These are phyloP conservation scores for Pleurotus salmoneostramineus DNA, from an alignment of 768 basidiomycete species.

Conservation along the genomic window DNA sequence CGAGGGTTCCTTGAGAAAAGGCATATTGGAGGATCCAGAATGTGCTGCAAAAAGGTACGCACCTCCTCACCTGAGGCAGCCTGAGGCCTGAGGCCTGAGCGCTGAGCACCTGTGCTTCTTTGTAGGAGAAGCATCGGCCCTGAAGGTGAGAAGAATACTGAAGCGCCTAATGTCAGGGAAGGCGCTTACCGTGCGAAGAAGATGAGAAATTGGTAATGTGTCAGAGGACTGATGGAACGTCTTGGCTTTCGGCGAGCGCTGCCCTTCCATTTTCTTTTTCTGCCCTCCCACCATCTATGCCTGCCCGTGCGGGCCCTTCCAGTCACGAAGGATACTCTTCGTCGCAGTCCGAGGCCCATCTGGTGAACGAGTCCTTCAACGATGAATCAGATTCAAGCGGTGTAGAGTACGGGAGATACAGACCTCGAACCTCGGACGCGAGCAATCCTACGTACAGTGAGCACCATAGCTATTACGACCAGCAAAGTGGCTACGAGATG, in stretches of 20 bases:
- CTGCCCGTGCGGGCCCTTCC: constrained; percentile 49
- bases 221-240: background rate
- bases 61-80: no score
- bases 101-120: no score
- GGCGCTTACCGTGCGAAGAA: background rate
- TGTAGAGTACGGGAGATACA: constrained; percentile 58
- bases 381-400: background rate
- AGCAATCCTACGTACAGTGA: constrained; percentile 63
- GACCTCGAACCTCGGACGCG: constrained; percentile 67
- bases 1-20: no score
- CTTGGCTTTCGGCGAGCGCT: background rate
- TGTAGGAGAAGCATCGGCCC: no score
- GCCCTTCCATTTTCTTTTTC: background rate
- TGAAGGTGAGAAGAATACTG: background rate
- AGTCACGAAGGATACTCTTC: constrained; percentile 66
- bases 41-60: no score
- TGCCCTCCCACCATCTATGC: constrained; percentile 31
- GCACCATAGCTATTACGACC: constrained; percentile 56
- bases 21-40: no score
- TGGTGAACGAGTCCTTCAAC: constrained; percentile 60
- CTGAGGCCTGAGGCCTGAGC: no score
- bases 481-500: constrained; percentile 49
- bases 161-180: background rate
- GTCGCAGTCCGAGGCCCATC: constrained; percentile 57
- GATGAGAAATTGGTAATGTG: background rate